Base-by-base conservation (phyloP, 108 stramenopile species). In the Stephanodiscus minutulus region DNA sequence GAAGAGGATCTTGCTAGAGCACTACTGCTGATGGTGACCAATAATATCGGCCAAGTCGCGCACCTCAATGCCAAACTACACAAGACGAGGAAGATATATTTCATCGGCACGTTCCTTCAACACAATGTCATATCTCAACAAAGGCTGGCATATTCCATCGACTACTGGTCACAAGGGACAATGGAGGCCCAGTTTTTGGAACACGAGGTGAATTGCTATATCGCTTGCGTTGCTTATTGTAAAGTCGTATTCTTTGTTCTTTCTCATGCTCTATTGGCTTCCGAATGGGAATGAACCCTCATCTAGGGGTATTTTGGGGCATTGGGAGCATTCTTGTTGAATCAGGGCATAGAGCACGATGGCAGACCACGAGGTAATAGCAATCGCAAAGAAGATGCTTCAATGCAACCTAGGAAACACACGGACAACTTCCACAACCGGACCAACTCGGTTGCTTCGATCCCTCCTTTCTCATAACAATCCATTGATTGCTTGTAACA, bases 151-250 rank as follows among this genome's bases (percentile, higher is more conserved):
- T 98, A 85, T 72, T 96, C 97, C 22, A 99, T 99, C 62, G 87
- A 97, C 64, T 98, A 91, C 73, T 99, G 99, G 99, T 94, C 92
- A 48, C 83, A 85, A 49, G 97, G 98, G 25, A 77, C 90, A 55
- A 98, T 97, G 91, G 97, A 99, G 76, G 99, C 97, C 3, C 79
- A 98, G 25, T 99, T 99, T 70, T 76, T 98, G 48, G 95, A 97
- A 76, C 96, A 95, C 66, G 96, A 97, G 59, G 57, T 58, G n/a
- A 53, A 53, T 25, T 24, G 24, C 1, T 5, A 25, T 27, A 2
- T 53, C 15, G 57, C n/a, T 12, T 33, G 5, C 1, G 10, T 6
- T 58, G 31, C 22, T 36, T 18, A 31, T 58, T 57, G 15, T 35
- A 36, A 11, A 12, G 22, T 12, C 52, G 0, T 44, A 0, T 24